Evolutionary conservation across 2,329 filamentous ascomycete species (phyloP), one percentile per base, ranked within the genome.

Genomic region (Mollisia scopiformis): DNA sequence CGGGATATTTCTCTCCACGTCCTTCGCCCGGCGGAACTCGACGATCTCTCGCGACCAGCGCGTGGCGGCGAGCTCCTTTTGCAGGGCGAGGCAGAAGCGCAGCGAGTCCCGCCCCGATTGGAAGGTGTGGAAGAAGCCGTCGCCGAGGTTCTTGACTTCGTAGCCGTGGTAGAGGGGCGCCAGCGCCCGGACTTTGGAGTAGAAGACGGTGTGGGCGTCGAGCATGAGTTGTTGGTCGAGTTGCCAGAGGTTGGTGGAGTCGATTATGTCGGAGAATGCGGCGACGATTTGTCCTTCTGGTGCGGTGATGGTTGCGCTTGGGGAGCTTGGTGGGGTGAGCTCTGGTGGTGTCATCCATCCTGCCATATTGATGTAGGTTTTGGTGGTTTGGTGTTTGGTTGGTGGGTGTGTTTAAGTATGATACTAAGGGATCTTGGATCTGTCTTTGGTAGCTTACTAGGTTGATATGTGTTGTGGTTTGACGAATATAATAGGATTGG

Each of bases 201-300:
- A 46, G 58, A 59, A 58, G 6, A 41, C 6, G 23, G 3, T 19
- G 6, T 59, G 41, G 4, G 58, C 39, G 21, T 2, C 4, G 19
- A 27, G 33, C 54, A 61, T 63, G 14, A 35, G 30, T 2, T 8
- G 10, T 14, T 47, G 30, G 13, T 41, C 13, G 6, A 35, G 3
- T 13, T 57, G 51, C 58, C 60, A 65, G 1, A 61, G 21, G 7
- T 35, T 14, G 14, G 60, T 65, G n/a, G 58, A 61, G 53, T 59
- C 43, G 39, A 59, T 31, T 16, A 63, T 59, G 28, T 65, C 61
- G 35, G 61, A 63, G 56, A 61, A 65, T 47, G 43, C 14, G 23
- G 21, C 23, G 23, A 16, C 10, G 10, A 6, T 6, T 47, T 6
- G 37, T 39, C 23, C 31, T 43, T 43, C n/a, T 37, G 33, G 13